Percentiles rank a stretch among this genome's conserved stretches.
Evolutionary conservation across 2,329 filamentous ascomycete species (phyloP).

Genomic region (Ophiostoma perfectum): DNA sequence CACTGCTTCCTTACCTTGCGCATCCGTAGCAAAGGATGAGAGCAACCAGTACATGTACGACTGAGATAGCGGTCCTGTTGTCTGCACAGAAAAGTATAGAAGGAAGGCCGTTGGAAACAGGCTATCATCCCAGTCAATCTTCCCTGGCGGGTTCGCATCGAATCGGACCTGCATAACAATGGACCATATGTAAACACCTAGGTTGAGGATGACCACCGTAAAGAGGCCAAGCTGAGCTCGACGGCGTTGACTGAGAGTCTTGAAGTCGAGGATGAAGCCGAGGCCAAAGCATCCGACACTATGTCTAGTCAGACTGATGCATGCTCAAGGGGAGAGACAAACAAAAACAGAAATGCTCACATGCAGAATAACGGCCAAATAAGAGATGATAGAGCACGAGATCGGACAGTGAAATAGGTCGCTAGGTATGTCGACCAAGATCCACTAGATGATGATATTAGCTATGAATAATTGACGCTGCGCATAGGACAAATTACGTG

Average conservation of each 20-base stretch:
- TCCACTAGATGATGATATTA: too few relatives aligned
- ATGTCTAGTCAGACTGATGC: neutral
- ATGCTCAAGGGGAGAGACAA: neutral
- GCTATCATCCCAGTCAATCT: constrained; percentile 1
- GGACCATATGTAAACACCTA: neutral
- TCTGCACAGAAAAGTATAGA: neutral
- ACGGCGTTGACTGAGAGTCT: neutral
- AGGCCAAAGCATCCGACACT: constrained; percentile 2
- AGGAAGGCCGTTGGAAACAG: neutral
- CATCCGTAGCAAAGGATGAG: neutral
- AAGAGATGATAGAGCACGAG: neutral
- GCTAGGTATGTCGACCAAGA: constrained; percentile 1
- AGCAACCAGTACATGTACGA: constrained; percentile 9
- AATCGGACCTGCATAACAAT: constrained; percentile 4
- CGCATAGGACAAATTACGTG: too few relatives aligned
- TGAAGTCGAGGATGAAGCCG: neutral
- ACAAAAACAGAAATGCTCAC: neutral
- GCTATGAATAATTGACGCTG: too few relatives aligned
- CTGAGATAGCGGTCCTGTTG: neutral
- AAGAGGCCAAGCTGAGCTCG: constrained; percentile 3
- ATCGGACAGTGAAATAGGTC: neutral
- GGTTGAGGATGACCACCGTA: constrained; percentile 5
- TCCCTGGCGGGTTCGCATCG: neutral
- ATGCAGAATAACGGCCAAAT: constrained; percentile 7
- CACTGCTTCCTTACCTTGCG: neutral